Evolutionary conservation across 768 basidiomycete genomes (phyloP), one percentile per base, ranked within the genome.

Genomic region (Gautieria morchelliformis): DNA sequence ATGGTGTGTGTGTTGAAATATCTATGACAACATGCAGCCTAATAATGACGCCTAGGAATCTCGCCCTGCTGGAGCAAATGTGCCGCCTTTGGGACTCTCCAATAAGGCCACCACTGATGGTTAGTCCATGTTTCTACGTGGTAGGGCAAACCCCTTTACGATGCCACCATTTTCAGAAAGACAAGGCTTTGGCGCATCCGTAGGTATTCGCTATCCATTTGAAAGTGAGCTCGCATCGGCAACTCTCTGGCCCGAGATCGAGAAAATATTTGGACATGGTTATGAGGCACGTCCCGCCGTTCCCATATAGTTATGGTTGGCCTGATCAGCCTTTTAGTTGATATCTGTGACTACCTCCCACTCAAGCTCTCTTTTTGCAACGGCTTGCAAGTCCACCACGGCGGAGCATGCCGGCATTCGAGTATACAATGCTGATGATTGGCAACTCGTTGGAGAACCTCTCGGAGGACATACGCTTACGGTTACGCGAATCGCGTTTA

Each of bases 181-280:
- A 22, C 32, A 24, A 30, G 24, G 27, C 4, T 11, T 47, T 10
- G 46, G 54, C 27, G 15, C 45, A 32, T 24, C 24, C 35, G 17
- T 22, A 9, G 17, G 3, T 30, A 3, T 39, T 15, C 67, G 77
- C 52, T 72, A 78, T n/a, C 86, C 96, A 0, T 90, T 92, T 57
- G 96, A 98, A 66, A 91, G 89, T 11, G 93, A 97, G 68, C 77
- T 98, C 0, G 85, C 91, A 0, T 79, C 83, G 0, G 79, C 81
- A 15, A 98, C 95, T 0, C 75, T 98, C 0, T 99, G 96, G 96
- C 96, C 95, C 0, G 96, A 99, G 72, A 74, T 83, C 1, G 96
- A 98, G 64, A 99, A 99, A 68, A 76, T 99, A 0, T 99, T 96
- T 68, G 96, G 95, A 5, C 96, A 98, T 69, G 93, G 95, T 42